These are phyloP conservation scores for Coniochaeta pulveracea DNA, from an alignment of 2,329 filamentous ascomycete genomes.

Conservation along the genomic window DNA sequence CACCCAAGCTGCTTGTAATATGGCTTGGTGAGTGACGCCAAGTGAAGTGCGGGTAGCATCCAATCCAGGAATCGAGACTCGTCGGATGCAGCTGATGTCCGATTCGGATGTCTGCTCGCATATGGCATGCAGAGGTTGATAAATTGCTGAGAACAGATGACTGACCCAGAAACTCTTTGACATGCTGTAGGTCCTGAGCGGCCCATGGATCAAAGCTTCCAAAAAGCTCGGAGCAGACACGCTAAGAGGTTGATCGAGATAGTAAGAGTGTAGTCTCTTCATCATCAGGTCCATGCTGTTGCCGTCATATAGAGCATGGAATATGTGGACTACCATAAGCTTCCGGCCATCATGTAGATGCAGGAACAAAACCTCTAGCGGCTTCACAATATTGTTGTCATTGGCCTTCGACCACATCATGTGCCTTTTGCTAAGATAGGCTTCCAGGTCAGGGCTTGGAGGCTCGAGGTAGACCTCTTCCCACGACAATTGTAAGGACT, in stretches of 20 bases:
- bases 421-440: slow-evolving; percentile 22
- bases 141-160: slow-evolving; percentile 31
- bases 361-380: slow-evolving; percentile 39
- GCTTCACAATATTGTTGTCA: slow-evolving; percentile 30
- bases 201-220: slow-evolving; percentile 57
- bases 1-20: slow-evolving; percentile 68
- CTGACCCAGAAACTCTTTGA: slow-evolving; percentile 55
- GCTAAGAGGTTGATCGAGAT: slow-evolving; percentile 20
- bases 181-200: slow-evolving; percentile 36
- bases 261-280: slow-evolving; percentile 40
- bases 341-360: slow-evolving; percentile 9
- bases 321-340: slow-evolving; percentile 55
- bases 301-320: slow-evolving; percentile 83
- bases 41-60: slow-evolving; percentile 43
- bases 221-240: slow-evolving; percentile 44
- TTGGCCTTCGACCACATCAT: slow-evolving; percentile 44
- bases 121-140: slow-evolving; percentile 11
- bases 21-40: slow-evolving; percentile 65
- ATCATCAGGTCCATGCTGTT: slow-evolving; percentile 63
- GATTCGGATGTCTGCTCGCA: slow-evolving; percentile 3
- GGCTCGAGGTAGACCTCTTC: slow-evolving; percentile 18
- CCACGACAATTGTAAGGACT: slow-evolving; percentile 30
- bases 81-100: slow-evolving; percentile 14
- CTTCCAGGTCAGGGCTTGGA: slow-evolving; percentile 19
- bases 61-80: slow-evolving; percentile 29